Evolutionary conservation across 345 rosid species (phyloP).

Genomic region (Pugionium cornutum): DNA sequence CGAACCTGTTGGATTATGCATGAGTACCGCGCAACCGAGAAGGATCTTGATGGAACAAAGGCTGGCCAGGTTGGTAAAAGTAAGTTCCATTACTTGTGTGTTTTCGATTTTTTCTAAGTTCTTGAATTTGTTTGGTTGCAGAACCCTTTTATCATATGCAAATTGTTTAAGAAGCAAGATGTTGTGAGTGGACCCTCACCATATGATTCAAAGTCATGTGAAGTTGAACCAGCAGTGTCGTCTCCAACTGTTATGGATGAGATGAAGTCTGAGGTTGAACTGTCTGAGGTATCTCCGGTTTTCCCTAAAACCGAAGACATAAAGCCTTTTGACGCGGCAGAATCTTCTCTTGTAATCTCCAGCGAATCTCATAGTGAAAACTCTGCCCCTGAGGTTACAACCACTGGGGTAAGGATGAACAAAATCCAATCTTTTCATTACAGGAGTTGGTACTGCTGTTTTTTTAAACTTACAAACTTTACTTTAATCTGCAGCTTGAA

Average conservation of each 20-base stretch:
- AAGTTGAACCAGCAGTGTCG: slow-evolving; percentile 40
- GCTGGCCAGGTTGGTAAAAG: slow-evolving; percentile 67
- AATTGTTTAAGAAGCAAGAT: slow-evolving; percentile 70
- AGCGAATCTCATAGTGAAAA: slow-evolving; percentile 26
- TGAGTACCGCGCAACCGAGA: slow-evolving; percentile 71
- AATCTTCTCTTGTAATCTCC: slow-evolving; percentile 25
- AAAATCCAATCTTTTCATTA: neutral
- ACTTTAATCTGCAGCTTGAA: slow-evolving; percentile 40
- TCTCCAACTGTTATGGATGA: slow-evolving; percentile 42
- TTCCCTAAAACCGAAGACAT: slow-evolving; percentile 24
- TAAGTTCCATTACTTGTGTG: neutral
- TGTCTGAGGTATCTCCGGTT: slow-evolving; percentile 40
- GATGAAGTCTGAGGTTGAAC: slow-evolving; percentile 31
- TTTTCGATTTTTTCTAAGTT: slow-evolving; percentile 5
- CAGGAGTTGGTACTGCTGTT: neutral
- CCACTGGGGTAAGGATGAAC: slow-evolving; percentile 43
- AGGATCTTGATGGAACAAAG: slow-evolving; percentile 76
- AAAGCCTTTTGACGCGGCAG: slow-evolving; percentile 6
- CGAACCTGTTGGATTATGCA: slow-evolving; percentile 92
- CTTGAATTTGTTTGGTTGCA: slow-evolving; percentile 33
- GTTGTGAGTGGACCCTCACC: slow-evolving; percentile 28
- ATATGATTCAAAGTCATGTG: slow-evolving; percentile 42
- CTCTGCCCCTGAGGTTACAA: slow-evolving; percentile 33
- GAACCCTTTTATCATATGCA: slow-evolving; percentile 63
- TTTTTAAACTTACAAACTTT: slow-evolving; percentile 14